Percentiles rank a stretch among this genome's conserved stretches.
phyloP scores from a whole-genome alignment of 2,329 filamentous ascomycete genomes.

The Aspergillus intermedius region DNA sequence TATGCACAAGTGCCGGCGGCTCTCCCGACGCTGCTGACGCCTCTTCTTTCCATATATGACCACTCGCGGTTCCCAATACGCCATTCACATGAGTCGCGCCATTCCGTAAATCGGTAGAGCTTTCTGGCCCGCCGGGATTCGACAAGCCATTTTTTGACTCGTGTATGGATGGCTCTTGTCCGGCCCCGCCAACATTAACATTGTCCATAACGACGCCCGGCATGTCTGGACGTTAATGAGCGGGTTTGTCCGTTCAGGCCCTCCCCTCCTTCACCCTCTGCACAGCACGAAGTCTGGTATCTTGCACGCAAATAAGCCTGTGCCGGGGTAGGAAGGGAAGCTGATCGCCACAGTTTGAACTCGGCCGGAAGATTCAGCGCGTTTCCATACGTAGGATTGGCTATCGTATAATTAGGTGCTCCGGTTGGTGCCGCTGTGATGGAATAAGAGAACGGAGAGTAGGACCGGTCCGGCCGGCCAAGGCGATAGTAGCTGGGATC shows the following conservation, averaged over 20 bases:
- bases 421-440: neutral
- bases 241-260: conserved; percentile 11
- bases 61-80: conserved; percentile 9
- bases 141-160: conserved; percentile 21
- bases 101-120: conserved; percentile 14
- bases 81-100: conserved; percentile 24
- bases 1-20: conserved; percentile 56
- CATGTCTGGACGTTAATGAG: conserved; percentile 25
- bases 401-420: neutral
- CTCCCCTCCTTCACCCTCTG: conserved; percentile 26
- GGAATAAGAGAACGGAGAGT: neutral
- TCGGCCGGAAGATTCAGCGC: conserved; percentile 12
- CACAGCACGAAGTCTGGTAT: conserved; percentile 18
- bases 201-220: conserved; percentile 39
- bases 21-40: conserved; percentile 3
- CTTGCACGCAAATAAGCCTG: conserved; percentile 12
- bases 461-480: neutral
- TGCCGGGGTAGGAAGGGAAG: conserved; percentile 21
- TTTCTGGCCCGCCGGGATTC: conserved; percentile 11
- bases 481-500: neutral
- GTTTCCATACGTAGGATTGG: conserved; percentile 24
- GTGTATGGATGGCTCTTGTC: conserved; percentile 15
- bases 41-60: conserved; percentile 4
- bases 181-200: conserved; percentile 23
- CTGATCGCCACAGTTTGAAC: conserved; percentile 11